Evolutionary conservation across 2,329 filamentous ascomycete genomes (phyloP), one percentile per base, ranked within the genome.

Genomic region (Colletotrichum musae): DNA sequence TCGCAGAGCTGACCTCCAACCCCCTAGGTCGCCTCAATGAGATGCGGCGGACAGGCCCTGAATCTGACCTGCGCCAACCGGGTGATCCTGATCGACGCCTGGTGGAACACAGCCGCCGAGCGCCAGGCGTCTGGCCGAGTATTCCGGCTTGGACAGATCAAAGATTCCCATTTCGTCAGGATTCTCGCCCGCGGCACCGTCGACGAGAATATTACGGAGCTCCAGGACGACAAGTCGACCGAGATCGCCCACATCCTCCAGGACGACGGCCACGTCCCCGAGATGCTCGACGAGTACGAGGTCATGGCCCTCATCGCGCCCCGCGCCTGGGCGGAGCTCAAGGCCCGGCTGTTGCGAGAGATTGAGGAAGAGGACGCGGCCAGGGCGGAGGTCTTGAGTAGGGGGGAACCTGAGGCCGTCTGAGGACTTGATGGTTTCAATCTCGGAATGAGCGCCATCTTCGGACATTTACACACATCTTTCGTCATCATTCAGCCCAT

Each of bases 101-200:
- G 87, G 87, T 94, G 89, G 88, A 93, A 93, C 65, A 77, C 78
- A 1, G 81, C 85, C 0, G 77, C 83, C 0, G 90, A 94, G 72
- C 80, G 89, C n/a, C 92, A 94, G 73, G 90, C 88, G 0, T 85
- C 85, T 47, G 80, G 80, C 1, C 86, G 92, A 0, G 87, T 93
- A 0, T 87, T 87, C 72, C 85, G 92, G 5, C 89, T 91, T 2
- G 91, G 91, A 0, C 93, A 95, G 71, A 70, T 75, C 0, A 87
- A 90, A 50, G 80, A 88, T 41, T 90, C 91, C 0, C 80, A 88
- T 12, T 85, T 92, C 66, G 84, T 88, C 0, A 84, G 89, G 0
- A 82, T 94, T 41, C 78, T 89, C 1, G 82, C 90, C 0, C 77
- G 81, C 1, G 81, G 86, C 5, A 87, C 85, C 0, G 86, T 93